phyloP scores from a whole-genome alignment of 1,284 basidiomycete genomes.

The Malassezia nana region DNA sequence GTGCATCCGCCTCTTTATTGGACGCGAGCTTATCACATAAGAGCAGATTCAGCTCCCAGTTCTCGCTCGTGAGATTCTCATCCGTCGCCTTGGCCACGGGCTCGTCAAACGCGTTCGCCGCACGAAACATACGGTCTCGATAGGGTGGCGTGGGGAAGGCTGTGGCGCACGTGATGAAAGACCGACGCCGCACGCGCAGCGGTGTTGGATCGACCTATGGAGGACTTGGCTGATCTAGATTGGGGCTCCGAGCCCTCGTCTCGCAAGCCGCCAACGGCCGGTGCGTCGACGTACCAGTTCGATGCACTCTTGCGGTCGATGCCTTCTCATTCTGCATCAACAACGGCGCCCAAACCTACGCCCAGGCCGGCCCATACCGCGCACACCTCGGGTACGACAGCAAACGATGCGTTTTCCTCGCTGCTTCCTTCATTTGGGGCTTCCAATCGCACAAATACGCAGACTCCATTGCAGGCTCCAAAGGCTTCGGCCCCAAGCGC shows the following conservation, averaged over 20 bases:
- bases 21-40: constrained; percentile 92
- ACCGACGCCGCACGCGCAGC: neutral
- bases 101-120: constrained; percentile 77
- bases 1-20: constrained; percentile 66
- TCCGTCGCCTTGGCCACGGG: constrained; percentile 87
- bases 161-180: neutral
- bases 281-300: constrained; percentile 21
- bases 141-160: neutral
- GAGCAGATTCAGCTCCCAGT: constrained; percentile 89
- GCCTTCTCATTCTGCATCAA: constrained; percentile 5
- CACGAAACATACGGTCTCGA: constrained; percentile 31
- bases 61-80: constrained; percentile 83
- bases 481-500: constrained; percentile 13
- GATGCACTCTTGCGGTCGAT: constrained; percentile 28
- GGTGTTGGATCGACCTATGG: constrained; percentile 24
- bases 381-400: neutral
- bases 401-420: constrained; percentile 33
- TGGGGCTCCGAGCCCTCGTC: constrained; percentile 21
- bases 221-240: constrained; percentile 42
- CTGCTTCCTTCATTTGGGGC: constrained; percentile 22
- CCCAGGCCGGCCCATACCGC: neutral
- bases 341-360: neutral
- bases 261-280: neutral
- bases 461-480: constrained; percentile 1
- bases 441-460: neutral